Evolutionary conservation across 2,329 filamentous ascomycete species (phyloP), one percentile per base, ranked within the genome.

Genomic region (Epichloe gansuensis): DNA sequence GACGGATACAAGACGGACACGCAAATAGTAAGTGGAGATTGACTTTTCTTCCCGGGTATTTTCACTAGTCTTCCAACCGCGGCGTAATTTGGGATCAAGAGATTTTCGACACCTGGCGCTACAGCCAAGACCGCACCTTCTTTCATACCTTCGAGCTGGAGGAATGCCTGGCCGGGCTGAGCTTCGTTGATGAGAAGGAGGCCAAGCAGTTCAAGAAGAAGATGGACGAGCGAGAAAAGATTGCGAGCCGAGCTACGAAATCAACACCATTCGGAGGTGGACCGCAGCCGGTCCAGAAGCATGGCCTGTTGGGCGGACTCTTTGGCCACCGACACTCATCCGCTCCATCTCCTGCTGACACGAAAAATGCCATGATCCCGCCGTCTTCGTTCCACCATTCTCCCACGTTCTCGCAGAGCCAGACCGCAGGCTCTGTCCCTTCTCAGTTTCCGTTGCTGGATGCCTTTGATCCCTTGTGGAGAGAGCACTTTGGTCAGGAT

Each of bases 81-180:
- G 91, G 91, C 54, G 90, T 96, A 49, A 85, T 96, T 63, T 96
- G 89, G 89, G 91, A 95, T 64, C 91, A 97, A 72, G 93, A 98
- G 71, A 89, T 98, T 62, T 98, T 95, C 72, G 91, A 98, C 61
- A 83, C 83, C 49, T 97, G 95, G 77, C 76, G 78, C 57, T 98
- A 97, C 75, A 95, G 96, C 71, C 91, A 96, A 65, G 93, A 98
- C 67, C 85, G 93, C 56, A 91, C 88, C 55, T 98, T 96, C 72
- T 98, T 98, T 72, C 91, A 97, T 70, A 90, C 88, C 5, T 98
- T 98, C 66, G 93, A 98, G 72, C 79, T 95, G 52, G 91, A 97
- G 69, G 83, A 94, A 57, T 97, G 90, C 63, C 73, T 94, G 55
- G 93, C 90, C 5, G 93, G 85, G 0, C 73, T 98, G 55, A 95